Conservation (phyloP, 768 basidiomycete species). For the Leccinum fibrillosum region DNA sequence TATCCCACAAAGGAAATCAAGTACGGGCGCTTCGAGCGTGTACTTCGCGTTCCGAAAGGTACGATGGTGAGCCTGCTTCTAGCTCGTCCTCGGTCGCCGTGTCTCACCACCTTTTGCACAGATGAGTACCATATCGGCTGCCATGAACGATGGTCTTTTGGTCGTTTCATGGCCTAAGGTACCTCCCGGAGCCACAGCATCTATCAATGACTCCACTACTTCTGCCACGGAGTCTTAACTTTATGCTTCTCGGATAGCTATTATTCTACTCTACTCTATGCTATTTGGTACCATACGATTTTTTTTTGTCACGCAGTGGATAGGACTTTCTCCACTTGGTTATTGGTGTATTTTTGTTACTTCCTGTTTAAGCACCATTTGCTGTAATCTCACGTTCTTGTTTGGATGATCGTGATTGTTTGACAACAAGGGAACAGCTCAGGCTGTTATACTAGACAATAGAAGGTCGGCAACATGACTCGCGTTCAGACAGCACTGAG, state of each 20-base stretch:
- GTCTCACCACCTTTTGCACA: constrained; percentile 7
- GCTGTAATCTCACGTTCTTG: neutral
- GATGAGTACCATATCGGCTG: constrained; percentile 38
- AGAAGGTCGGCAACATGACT: neutral
- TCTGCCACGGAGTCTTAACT: neutral
- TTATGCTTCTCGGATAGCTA: neutral
- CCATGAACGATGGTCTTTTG: constrained; percentile 38
- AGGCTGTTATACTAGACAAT: neutral
- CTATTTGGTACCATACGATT: constrained; percentile 12
- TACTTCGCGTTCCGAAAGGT: constrained; percentile 34
- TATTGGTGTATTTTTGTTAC: neutral
- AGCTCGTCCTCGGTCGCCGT: constrained; percentile 2
- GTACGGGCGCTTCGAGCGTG: constrained; percentile 38
- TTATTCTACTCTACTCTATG: constrained; percentile 8
- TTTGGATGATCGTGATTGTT: neutral
- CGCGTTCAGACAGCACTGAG: neutral
- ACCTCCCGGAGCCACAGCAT: constrained; percentile 16
- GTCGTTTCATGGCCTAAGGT: constrained; percentile 38
- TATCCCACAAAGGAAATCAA: constrained; percentile 38
- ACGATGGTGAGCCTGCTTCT: constrained; percentile 29
- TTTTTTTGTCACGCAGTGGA: neutral
- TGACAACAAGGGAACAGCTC: neutral
- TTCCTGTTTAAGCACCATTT: neutral
- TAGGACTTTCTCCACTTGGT: neutral
- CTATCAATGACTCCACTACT: neutral